phyloP scores from a whole-genome alignment of 352 stramenopile species.

The Phytophthora pluvialis region DNA sequence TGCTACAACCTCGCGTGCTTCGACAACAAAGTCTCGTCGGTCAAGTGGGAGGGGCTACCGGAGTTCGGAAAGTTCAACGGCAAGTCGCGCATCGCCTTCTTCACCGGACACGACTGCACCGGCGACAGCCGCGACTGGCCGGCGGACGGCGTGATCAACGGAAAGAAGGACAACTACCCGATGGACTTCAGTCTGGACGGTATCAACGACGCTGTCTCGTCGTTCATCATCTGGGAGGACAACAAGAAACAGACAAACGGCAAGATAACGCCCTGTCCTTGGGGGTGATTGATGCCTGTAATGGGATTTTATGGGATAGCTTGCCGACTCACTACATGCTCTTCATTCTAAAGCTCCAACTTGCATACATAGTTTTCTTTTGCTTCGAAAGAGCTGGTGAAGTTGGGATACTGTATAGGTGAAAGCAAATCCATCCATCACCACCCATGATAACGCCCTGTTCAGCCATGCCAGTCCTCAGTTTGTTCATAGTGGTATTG shows the following conservation, averaged over 20 bases:
- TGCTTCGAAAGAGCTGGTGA: too few relatives aligned
- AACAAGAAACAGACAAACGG: conserved; percentile 25
- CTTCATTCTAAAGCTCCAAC: too few relatives aligned
- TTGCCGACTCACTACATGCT: too few relatives aligned
- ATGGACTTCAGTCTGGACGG: conserved; percentile 26
- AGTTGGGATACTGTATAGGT: too few relatives aligned
- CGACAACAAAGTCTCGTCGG: conserved; percentile 32
- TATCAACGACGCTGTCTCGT: conserved; percentile 31
- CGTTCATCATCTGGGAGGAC: conserved; percentile 36
- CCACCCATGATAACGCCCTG: too few relatives aligned
- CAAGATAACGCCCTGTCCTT: conserved; percentile 20
- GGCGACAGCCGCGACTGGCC: conserved; percentile 18
- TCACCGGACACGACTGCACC: conserved; percentile 19
- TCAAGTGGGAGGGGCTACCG: conserved; percentile 29
- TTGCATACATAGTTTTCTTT: too few relatives aligned
- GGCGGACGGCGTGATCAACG: conserved; percentile 20
- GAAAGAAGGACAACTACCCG: conserved; percentile 29
- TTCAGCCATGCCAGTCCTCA: too few relatives aligned
- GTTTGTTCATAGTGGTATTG: too few relatives aligned
- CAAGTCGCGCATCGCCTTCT: conserved; percentile 37
- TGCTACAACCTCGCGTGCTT: conserved; percentile 39
- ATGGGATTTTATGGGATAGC: too few relatives aligned
- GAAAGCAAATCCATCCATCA: too few relatives aligned
- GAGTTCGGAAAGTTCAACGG: conserved; percentile 9
- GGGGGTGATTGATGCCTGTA: neutral